Base-by-base conservation (phyloP, 495 filamentous ascomycete species). In the Aspergillus campestris region DNA sequence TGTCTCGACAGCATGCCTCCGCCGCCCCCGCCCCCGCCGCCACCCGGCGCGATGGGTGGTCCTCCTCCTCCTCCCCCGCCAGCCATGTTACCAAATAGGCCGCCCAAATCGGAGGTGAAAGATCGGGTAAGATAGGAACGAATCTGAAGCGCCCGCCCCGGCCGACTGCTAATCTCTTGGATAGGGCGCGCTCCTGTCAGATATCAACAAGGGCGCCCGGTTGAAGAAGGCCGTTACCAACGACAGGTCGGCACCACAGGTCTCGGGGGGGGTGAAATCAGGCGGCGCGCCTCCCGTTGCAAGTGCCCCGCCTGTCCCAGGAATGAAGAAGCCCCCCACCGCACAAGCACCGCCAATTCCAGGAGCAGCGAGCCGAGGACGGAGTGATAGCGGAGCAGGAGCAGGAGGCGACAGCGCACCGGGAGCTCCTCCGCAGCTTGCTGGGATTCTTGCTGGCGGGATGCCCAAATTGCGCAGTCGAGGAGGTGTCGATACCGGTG, bases 381-480 rank as follows among this genome's bases (percentile, higher is more conserved):
- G 89, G 59, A 95, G 89, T 55, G 89, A 91, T 61, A 94, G 89
- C 53, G 88, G 91, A 63, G 71, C 74, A 39, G 73, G 72, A 34
- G 64, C 71, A 44, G 68, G 62, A 15, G 55, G 59, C 43, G 65
- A 64, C 49, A 58, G 66, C 40, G 67, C 58, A 18, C 55, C 61
- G 5, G 66, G 62, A 8, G 61, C 71, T 31, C 74, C 79, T 12
- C 87, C 89, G 28, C 92, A 97, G 59, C 61, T 98, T 31, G 90
- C 73, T 7, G 92, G 94, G 4, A 64, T 98, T 24, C 94, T 98
- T 57, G 89, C 87, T 7, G 89, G 89, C 29, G 94, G 91, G 29
- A 97, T 97, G 74, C 92, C 92, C 3, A 97, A 95, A 67, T 58
- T 98, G 50, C 82, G 84, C 61, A 95, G 89, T 66, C 81, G 86